Base-by-base conservation (phyloP, 495 filamentous ascomycete species). In the Diplogelasinospora grovesii region DNA sequence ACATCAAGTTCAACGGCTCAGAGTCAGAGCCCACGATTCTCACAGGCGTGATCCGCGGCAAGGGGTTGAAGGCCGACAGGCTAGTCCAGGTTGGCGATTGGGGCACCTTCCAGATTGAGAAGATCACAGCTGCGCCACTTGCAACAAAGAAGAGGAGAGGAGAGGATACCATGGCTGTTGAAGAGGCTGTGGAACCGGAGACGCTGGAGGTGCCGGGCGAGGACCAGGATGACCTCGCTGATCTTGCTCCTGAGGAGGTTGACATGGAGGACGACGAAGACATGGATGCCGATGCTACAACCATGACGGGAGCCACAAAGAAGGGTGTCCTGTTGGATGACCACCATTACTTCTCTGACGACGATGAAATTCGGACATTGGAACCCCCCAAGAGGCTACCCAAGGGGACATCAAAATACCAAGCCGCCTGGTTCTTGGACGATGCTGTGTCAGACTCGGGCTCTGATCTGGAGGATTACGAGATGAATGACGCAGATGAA, bases 321-420 rank as follows among this genome's bases (percentile, higher is more conserved):
- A 73, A 81, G 61, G 90, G 90, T 32, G 92, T 98, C 3, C 69
- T 98, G 28, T 71, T 98, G 21, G 92, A 98, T 48, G 89, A 95
- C 46, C 90, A 98, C 62, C 92, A 96, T 56, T 98, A 98, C 64
- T 98, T 95, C 56, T 90, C 88, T 3, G 92, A 97, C 36, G 87
- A 94, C 13, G 75, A 78, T 3, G 53, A 61, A 16, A 52, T 41
- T 36, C 25, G 46, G 67, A 9, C 38, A 30, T n/a, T n/a, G n/a
- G n/a, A n/a, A n/a, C 3, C 60, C 29, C 85, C 86, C 3, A 93
- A 83, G 65, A 77, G 75, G 49, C 59, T 98, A 15, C 92, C 92
- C 0, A 85, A 81, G 58, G 92, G 92, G 36, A 98, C 92, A 16
- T 97, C 92, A 5, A 73, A 79, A 20, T 97, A 97, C 55, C 92